phyloP scores from a whole-genome alignment of 208 protist genomes.

The Acanthamoeba sp. region DNA sequence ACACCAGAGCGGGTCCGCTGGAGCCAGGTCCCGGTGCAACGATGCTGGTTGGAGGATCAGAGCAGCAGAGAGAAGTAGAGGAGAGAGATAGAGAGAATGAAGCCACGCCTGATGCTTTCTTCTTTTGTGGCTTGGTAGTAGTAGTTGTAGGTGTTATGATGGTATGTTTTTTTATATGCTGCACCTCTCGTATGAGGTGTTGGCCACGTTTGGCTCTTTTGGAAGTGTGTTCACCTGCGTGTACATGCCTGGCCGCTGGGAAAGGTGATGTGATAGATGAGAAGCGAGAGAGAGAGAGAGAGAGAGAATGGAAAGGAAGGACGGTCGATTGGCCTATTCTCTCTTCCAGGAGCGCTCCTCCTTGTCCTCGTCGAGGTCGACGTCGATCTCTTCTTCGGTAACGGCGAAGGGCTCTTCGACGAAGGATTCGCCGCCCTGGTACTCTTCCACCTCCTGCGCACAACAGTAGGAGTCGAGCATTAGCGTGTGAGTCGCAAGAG shows the following conservation, averaged over 20 bases:
- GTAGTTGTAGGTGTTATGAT: neutral
- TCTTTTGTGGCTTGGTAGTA: neutral
- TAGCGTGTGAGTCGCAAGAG: neutral
- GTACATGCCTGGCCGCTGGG: neutral
- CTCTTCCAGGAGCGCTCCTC: conserved; percentile 71
- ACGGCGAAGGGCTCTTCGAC: neutral
- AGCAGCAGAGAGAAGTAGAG: neutral
- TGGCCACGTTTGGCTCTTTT: neutral
- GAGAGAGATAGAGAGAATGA: neutral
- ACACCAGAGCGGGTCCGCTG: no score
- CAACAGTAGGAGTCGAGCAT: neutral
- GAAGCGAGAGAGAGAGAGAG: neutral
- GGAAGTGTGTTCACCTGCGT: neutral
- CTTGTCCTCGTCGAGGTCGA: conserved; percentile 28
- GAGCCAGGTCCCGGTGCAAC: no score
- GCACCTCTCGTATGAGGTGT: neutral
- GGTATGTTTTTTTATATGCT: neutral
- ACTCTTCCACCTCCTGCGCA: conserved; percentile 35
- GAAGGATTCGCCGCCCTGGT: neutral
- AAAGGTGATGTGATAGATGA: neutral
- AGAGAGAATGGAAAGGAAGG: neutral
- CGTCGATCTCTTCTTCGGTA: conserved; percentile 20
- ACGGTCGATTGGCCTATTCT: neutral
- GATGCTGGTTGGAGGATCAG: neutral
- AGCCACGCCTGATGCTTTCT: neutral